phyloP scores from a whole-genome alignment of 2,329 filamentous ascomycete genomes.

The Myriosclerotinia curreyana region DNA sequence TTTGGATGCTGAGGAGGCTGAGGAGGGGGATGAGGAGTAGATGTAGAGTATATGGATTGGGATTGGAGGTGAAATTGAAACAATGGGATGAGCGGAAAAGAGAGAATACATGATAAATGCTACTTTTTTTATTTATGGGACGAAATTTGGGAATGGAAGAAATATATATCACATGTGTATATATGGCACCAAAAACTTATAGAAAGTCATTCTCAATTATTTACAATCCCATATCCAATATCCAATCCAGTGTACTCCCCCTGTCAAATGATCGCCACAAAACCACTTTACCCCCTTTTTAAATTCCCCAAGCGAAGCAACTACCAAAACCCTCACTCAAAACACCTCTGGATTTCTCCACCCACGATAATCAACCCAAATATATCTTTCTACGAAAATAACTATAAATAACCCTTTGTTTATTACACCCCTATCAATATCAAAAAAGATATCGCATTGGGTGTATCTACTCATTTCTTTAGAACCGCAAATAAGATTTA shows the following conservation, averaged over 20 bases:
- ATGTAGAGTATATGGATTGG: background rate
- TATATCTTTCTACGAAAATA: too few relatives aligned
- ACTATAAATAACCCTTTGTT: too few relatives aligned
- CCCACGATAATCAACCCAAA: too few relatives aligned
- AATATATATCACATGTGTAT: background rate
- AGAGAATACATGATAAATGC: background rate
- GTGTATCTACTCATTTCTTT: too few relatives aligned
- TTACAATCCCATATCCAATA: background rate
- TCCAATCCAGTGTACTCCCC: background rate
- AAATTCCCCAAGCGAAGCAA: too few relatives aligned
- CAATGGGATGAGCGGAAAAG: background rate
- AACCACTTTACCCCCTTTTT: too few relatives aligned
- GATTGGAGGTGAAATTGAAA: background rate
- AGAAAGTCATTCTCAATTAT: background rate
- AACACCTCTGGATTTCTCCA: too few relatives aligned
- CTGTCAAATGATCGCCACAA: too few relatives aligned
- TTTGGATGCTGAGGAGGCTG: slow-evolving; percentile 47
- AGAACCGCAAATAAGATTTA: background rate
- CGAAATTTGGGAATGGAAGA: background rate
- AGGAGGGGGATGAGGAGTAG: slow-evolving; percentile 23
- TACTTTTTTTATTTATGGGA: background rate
- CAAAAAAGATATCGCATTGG: too few relatives aligned
- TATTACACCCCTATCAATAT: too few relatives aligned
- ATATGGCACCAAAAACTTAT: slow-evolving; percentile 1
- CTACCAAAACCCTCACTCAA: too few relatives aligned